phyloP scores from a whole-genome alignment of 768 basidiomycete genomes.

The Lactifluus volemus region DNA sequence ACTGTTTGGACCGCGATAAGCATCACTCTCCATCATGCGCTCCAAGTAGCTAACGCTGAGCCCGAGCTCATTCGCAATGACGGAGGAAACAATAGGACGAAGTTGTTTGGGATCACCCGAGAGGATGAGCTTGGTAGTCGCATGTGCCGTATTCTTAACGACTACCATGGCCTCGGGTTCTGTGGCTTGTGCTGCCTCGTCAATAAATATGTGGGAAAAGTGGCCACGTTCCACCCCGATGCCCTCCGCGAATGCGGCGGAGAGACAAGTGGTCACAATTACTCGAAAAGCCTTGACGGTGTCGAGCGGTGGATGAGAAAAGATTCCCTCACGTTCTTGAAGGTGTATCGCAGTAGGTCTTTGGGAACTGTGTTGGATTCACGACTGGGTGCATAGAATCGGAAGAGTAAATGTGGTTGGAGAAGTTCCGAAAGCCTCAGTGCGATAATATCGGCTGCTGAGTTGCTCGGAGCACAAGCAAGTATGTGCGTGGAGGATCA shows the following conservation, averaged over 20 bases:
- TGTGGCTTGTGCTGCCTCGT: constrained; percentile 66
- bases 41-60: constrained; percentile 55
- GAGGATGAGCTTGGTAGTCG: constrained; percentile 47
- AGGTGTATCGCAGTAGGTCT: constrained; percentile 27
- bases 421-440: constrained; percentile 28
- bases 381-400: constrained; percentile 51
- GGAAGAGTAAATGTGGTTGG: constrained; percentile 36
- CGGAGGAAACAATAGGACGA: constrained; percentile 57
- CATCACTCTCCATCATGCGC: constrained; percentile 28
- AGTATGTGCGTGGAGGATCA: constrained; percentile 41
- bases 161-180: constrained; percentile 59
- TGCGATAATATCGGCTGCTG: constrained; percentile 45
- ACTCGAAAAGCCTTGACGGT: constrained; percentile 34
- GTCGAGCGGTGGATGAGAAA: neutral
- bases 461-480: constrained; percentile 61
- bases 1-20: neutral
- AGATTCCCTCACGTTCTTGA: constrained; percentile 30
- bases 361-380: constrained; percentile 33
- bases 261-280: constrained; percentile 58
- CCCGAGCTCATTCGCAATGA: constrained; percentile 46
- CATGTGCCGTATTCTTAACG: constrained; percentile 50
- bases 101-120: constrained; percentile 68
- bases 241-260: constrained; percentile 45
- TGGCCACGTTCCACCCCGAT: constrained; percentile 53
- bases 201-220: constrained; percentile 60